Percentiles rank a stretch among this genome's conserved stretches.
phyloP scores from a whole-genome alignment of 2,329 filamentous ascomycete genomes.

The Leptographium wingfieldii region DNA sequence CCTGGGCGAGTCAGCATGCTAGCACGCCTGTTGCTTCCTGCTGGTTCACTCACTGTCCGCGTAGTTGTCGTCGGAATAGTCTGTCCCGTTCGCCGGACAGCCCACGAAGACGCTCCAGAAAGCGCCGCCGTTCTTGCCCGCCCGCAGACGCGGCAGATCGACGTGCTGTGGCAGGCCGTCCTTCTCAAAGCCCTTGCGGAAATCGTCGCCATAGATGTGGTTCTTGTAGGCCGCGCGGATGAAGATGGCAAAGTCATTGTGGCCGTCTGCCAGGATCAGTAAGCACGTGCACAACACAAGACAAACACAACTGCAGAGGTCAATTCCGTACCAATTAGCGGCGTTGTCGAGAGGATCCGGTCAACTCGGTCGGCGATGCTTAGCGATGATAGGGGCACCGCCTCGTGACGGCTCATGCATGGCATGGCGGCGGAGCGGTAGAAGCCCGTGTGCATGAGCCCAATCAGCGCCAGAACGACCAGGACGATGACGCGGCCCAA shows the following conservation, averaged over 20 bases:
- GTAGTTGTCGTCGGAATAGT: slow-evolving; percentile 65
- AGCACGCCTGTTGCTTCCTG: not conserved
- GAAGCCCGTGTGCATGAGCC: not conserved
- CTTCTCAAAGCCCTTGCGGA: slow-evolving; percentile 60
- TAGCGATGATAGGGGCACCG: not conserved
- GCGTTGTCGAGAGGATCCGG: slow-evolving; percentile 12
- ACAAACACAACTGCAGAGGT: not conserved
- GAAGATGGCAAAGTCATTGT: slow-evolving; percentile 73
- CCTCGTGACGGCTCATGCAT: not conserved
- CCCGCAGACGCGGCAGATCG: slow-evolving; percentile 62
- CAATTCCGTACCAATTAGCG: slow-evolving; percentile 10
- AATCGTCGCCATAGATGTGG: slow-evolving; percentile 62
- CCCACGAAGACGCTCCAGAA: slow-evolving; percentile 84
- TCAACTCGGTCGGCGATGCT: slow-evolving; percentile 13
- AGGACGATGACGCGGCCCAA: not conserved
- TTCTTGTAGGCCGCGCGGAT: slow-evolving; percentile 58
- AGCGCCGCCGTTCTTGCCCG: slow-evolving; percentile 66
- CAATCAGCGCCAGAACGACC: not conserved
- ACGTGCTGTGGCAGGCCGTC: slow-evolving; percentile 59
- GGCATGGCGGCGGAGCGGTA: not conserved
- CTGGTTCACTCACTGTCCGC: slow-evolving; percentile 41
- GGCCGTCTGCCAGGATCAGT: slow-evolving; percentile 50
- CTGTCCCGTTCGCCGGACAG: slow-evolving; percentile 58
- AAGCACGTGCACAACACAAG: not conserved
- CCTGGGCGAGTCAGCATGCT: not conserved